Evolutionary conservation across 2,329 filamentous ascomycete genomes (phyloP).

Genomic region (Nemania sp.): DNA sequence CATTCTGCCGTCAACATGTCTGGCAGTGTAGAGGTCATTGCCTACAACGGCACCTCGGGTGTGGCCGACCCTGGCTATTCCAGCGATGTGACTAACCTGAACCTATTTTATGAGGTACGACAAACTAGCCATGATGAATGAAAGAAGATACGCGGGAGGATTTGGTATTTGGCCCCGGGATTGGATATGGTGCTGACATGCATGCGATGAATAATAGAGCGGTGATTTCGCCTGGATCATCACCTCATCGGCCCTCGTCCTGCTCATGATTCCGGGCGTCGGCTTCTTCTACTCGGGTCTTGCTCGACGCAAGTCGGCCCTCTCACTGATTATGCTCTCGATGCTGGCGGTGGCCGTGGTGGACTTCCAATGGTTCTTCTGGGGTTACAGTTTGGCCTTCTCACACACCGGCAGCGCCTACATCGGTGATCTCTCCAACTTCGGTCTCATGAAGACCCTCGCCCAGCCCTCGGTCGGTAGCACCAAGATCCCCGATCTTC

Average conservation of each 20-base stretch:
- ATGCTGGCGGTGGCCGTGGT: conserved; percentile 84
- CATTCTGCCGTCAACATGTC: conserved; percentile 45
- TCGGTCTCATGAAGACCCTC: conserved; percentile 83
- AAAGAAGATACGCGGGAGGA: neutral
- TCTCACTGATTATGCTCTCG: conserved; percentile 87
- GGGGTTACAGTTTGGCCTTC: conserved; percentile 90
- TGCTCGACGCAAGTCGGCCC: conserved; percentile 86
- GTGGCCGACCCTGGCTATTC: conserved; percentile 65
- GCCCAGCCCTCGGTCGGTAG: conserved; percentile 81
- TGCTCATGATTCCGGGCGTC: conserved; percentile 94
- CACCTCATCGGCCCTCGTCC: conserved; percentile 79
- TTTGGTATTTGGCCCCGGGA: neutral
- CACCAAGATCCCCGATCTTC: conserved; percentile 78
- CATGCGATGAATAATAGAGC: conserved; percentile 61
- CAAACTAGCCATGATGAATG: conserved; percentile 5
- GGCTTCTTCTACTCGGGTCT: conserved; percentile 96
- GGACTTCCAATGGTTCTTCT: conserved; percentile 95
- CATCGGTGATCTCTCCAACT: conserved; percentile 83
- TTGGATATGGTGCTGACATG: conserved; percentile 18
- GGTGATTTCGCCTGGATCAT: conserved; percentile 88
- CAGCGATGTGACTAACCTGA: conserved; percentile 73
- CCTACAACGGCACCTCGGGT: conserved; percentile 65
- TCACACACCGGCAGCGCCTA: conserved; percentile 82
- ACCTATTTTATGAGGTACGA: conserved; percentile 83
- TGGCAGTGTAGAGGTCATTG: conserved; percentile 47